Conservation (phyloP, 345 rosid genomes). For the Boechera stricta region DNA sequence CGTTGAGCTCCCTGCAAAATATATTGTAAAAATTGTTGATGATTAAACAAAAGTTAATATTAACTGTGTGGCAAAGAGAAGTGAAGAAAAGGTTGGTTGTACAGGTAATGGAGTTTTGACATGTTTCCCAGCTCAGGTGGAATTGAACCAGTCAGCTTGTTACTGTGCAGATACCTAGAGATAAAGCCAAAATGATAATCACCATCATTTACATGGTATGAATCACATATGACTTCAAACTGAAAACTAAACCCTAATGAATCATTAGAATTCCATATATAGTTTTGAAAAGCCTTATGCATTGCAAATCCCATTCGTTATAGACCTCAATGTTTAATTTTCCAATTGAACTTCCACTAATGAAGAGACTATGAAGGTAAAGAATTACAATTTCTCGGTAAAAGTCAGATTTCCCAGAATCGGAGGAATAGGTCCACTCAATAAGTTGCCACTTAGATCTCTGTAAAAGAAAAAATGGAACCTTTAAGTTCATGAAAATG, state of each 20-base stretch:
- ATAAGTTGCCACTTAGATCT: slow-evolving; percentile 84
- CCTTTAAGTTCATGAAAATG: not conserved
- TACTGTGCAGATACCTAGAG: slow-evolving; percentile 80
- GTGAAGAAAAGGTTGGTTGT: slow-evolving; percentile 28
- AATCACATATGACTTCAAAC: slow-evolving; percentile 4
- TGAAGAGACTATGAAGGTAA: slow-evolving; percentile 15
- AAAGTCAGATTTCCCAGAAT: slow-evolving; percentile 87
- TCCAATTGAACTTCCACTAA: not conserved
- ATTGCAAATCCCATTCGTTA: not conserved
- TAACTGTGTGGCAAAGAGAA: not conserved
- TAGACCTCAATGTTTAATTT: not conserved
- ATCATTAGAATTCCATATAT: slow-evolving; percentile 15
- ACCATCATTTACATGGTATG: not conserved
- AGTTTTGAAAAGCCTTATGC: not conserved
- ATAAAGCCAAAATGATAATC: slow-evolving; percentile 15
- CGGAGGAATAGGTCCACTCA: slow-evolving; percentile 90
- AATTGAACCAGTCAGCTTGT: slow-evolving; percentile 79
- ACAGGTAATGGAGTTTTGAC: slow-evolving; percentile 97
- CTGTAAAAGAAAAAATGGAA: slow-evolving; percentile 45
- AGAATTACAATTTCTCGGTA: slow-evolving; percentile 82
- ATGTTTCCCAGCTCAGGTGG: slow-evolving; percentile 97
- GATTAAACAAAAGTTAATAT: not conserved
- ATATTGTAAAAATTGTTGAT: slow-evolving; percentile 4
- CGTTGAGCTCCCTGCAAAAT: slow-evolving; percentile 80
- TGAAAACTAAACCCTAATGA: not conserved